Conservation (phyloP, 2,329 filamentous ascomycete genomes). For the Elsinoe necatrix region DNA sequence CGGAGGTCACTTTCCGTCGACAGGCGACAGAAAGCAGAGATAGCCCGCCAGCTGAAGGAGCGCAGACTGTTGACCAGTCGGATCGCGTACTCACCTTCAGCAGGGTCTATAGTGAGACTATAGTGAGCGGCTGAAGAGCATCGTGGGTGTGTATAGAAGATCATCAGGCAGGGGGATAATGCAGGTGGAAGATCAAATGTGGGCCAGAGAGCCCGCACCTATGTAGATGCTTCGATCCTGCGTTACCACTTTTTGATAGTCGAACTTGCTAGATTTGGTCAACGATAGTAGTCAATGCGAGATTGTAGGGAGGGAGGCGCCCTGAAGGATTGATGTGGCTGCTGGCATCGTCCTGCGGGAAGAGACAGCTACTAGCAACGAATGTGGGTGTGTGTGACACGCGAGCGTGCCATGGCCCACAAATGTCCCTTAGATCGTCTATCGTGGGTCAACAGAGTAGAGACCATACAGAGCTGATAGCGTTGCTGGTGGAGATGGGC, state of each 20-base stretch:
- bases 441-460: neutral
- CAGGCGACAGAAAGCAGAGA: neutral
- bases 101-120: neutral
- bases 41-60: neutral
- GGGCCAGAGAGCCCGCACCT: neutral
- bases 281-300: neutral
- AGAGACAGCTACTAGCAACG: neutral
- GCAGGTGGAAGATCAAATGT: neutral
- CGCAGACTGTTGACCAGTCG: neutral
- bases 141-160: neutral
- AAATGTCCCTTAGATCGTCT: neutral
- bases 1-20: neutral
- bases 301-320: neutral
- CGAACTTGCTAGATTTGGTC: neutral
- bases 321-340: neutral
- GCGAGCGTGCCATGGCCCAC: neutral
- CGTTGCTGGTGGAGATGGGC: neutral
- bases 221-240: neutral
- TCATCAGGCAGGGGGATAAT: neutral
- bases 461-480: neutral
- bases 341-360: neutral
- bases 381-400: neutral
- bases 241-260: neutral
- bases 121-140: neutral
- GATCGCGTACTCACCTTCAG: neutral